Conservation (phyloP, 495 filamentous ascomycete species). For the Oidiodendron maius region DNA sequence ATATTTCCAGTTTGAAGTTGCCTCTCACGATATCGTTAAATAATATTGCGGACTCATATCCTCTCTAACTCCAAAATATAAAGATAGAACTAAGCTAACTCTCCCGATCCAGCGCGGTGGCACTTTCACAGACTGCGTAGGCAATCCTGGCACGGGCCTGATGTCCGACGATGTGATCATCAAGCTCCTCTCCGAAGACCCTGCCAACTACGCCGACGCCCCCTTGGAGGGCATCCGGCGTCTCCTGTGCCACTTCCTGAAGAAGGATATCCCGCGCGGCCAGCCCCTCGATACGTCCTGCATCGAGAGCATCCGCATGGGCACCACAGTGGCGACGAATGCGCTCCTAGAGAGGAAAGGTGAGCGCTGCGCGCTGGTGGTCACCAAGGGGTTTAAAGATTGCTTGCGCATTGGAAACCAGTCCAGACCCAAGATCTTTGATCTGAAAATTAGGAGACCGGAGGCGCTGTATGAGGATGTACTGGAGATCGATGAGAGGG, state of each 20-base stretch:
- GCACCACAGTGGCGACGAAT: conserved; percentile 85
- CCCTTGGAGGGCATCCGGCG: conserved; percentile 89
- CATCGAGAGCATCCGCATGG: conserved; percentile 85
- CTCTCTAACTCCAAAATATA: no score
- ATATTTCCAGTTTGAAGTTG: background rate
- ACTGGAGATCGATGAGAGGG: conserved; percentile 74
- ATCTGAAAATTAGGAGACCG: conserved; percentile 72
- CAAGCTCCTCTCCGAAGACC: conserved; percentile 88
- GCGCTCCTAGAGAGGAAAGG: conserved; percentile 90
- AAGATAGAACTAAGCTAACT: background rate
- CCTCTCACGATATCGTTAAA: no score
- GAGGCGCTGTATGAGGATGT: conserved; percentile 73
- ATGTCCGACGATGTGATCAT: conserved; percentile 70
- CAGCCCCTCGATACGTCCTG: conserved; percentile 74
- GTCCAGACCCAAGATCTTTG: conserved; percentile 76
- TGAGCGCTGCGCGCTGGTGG: conserved; percentile 83
- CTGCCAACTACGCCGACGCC: conserved; percentile 81
- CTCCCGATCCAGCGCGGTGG: conserved; percentile 52
- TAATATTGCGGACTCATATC: no score
- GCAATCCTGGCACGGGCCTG: conserved; percentile 51
- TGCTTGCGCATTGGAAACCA: conserved; percentile 86
- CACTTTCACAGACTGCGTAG: conserved; percentile 69
- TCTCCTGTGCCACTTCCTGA: conserved; percentile 75
- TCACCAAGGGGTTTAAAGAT: conserved; percentile 91
- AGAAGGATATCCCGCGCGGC: conserved; percentile 70